phyloP scores from a whole-genome alignment of 345 rosid species.

The Salix exigua region DNA sequence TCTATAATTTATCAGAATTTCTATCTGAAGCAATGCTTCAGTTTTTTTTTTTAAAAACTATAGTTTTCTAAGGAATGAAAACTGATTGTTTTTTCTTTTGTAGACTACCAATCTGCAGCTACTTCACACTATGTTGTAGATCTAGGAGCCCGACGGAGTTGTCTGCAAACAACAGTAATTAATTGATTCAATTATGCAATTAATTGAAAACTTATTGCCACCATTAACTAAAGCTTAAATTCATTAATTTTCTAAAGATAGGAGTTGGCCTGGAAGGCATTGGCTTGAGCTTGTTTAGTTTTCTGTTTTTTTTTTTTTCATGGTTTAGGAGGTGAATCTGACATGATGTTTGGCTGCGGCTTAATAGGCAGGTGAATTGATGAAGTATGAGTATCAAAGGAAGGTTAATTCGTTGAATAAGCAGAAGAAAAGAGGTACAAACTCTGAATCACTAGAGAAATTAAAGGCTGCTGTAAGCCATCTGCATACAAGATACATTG shows the following conservation, averaged over 20 bases:
- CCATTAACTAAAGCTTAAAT: neutral
- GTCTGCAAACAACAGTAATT: neutral
- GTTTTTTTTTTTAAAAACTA: neutral
- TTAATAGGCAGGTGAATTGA: conserved; percentile 79
- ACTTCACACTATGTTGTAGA: neutral
- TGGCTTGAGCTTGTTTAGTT: too few species aligned
- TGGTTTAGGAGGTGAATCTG: conserved; percentile 15
- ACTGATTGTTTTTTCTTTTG: too few species aligned
- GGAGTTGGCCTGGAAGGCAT: neutral
- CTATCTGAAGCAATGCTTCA: neutral
- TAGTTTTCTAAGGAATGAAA: too few species aligned
- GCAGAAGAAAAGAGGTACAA: conserved; percentile 68
- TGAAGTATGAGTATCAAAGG: conserved; percentile 86
- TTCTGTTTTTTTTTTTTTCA: neutral
- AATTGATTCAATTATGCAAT: neutral
- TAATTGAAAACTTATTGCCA: neutral
- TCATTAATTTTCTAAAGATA: neutral
- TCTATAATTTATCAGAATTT: neutral
- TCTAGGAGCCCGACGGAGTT: neutral
- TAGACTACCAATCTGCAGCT: neutral
- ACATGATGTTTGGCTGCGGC: conserved; percentile 23
- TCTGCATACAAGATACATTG: conserved; percentile 92
- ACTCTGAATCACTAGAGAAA: conserved; percentile 78
- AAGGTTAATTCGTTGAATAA: conserved; percentile 65
- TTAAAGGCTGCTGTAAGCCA: conserved; percentile 85